Conservation (phyloP, 257 asterid species). For the Primulina eburnea region DNA sequence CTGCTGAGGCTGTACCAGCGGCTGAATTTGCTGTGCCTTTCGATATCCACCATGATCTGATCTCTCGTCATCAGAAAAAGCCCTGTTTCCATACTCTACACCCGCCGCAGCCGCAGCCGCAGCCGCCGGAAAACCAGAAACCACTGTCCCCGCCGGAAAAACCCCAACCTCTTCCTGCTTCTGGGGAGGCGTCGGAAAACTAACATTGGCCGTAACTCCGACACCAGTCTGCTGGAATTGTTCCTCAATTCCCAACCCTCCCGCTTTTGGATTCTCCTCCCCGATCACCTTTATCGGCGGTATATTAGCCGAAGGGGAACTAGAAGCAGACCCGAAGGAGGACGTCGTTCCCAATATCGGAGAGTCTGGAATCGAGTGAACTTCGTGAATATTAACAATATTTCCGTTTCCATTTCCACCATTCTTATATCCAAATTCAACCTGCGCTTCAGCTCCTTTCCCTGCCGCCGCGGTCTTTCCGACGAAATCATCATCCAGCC, state of each 20-base stretch:
- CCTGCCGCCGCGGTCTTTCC: neutral
- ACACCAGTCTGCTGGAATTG: conserved; percentile 62
- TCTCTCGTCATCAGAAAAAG: conserved; percentile 72
- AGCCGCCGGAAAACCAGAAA: conserved; percentile 42
- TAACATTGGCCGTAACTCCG: conserved; percentile 38
- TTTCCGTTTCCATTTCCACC: neutral
- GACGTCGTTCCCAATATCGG: neutral
- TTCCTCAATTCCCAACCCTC: conserved; percentile 67
- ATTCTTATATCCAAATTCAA: neutral
- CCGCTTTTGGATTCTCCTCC: conserved; percentile 56
- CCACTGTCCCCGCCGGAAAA: conserved; percentile 32
- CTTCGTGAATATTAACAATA: neutral
- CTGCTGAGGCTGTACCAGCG: conserved; percentile 49
- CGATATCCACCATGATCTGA: conserved; percentile 66
- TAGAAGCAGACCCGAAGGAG: neutral
- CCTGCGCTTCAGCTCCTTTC: neutral
- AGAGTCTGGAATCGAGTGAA: neutral
- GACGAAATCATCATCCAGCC: conserved; percentile 57
- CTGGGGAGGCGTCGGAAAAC: conserved; percentile 32
- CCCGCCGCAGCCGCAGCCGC: conserved; percentile 33
- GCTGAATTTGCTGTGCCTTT: conserved; percentile 45
- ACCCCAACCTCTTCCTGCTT: conserved; percentile 57
- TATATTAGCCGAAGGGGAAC: conserved; percentile 74
- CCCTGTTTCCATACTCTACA: conserved; percentile 54
- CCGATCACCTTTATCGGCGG: conserved; percentile 71